Evolutionary conservation across 176 grass and related monocot genomes (phyloP), one percentile per base, ranked within the genome.

Genomic region (Phyllostachys edulis): DNA sequence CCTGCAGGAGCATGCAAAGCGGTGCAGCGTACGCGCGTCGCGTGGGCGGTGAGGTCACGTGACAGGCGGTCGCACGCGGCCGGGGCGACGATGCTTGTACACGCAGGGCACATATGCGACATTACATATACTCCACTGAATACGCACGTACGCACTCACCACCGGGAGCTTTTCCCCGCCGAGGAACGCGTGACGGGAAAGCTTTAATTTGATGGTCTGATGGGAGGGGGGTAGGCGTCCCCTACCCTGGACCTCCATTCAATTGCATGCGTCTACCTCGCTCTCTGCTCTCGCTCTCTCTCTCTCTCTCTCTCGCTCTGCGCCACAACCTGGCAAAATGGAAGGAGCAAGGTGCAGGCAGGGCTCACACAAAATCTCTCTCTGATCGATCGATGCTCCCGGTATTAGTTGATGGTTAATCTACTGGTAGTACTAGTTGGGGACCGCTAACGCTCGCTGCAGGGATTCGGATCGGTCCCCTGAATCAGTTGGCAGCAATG

Each of bases 171-270:
- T 12, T 86, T 90, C 83, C 79, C 73, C 84, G 84, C 73, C 84
- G 88, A 73, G 79, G 88, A 90, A 90, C 47, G 88, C 84, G 84
- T 90, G 88, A 86, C 56, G 66, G 65, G 78, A 82, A 90, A 47
- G 83, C 8, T 42, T 36, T 65, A 56, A n/a, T 57, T 23, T 59
- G 55, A 59, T 59, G 60, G 24, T 11, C 24, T 63, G 87, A 84
- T 80, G 87, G 69, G 68, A 84, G 62, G 29, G 77, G 10, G 8
- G 17, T 27, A 52, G 78, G 63, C 59, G 41, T 79, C 76, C 72
- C 29, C 29, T 52, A 20, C 50, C 11, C 12, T n/a, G 18, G 32
- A 5, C 79, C 23, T 82, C 82, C 63, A 73, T 51, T 61, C 9
- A 59, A 75, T 80, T 14, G 80, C 73, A 71, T 67, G 64, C 80